These are phyloP conservation scores for Colletotrichum tropicale DNA, from an alignment of 2,329 filamentous ascomycete species.

Conservation along the genomic window DNA sequence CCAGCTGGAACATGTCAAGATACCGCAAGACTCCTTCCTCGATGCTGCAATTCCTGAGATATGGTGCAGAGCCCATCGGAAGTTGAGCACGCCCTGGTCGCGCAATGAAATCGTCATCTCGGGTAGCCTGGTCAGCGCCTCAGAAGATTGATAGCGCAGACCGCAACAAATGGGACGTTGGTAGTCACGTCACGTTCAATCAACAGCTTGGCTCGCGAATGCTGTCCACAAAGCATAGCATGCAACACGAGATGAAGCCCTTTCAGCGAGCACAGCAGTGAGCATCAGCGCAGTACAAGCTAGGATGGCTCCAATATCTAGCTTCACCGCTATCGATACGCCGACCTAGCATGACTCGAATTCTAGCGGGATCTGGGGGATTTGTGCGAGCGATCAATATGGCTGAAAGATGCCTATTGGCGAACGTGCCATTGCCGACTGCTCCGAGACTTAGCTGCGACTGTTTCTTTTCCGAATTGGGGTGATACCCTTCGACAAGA, in stretches of 20 bases:
- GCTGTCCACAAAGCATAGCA: not conserved
- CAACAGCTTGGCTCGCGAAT: constrained; percentile 6
- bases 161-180: constrained; percentile 26
- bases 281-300: constrained; percentile 39
- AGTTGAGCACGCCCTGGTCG: constrained; percentile 66
- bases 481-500: constrained; percentile 18
- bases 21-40: constrained; percentile 33
- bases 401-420: not conserved
- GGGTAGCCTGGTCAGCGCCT: constrained; percentile 60
- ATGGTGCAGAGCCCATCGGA: constrained; percentile 39
- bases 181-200: constrained; percentile 15
- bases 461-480: constrained; percentile 10
- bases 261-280: constrained; percentile 57
- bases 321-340: constrained; percentile 9
- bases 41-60: constrained; percentile 31
- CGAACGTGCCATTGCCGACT: not conserved
- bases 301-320: constrained; percentile 4
- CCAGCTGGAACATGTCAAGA: constrained; percentile 13
- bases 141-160: constrained; percentile 26
- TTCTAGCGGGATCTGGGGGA: not conserved
- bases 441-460: not conserved
- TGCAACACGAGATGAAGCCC: not conserved
- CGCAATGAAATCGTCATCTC: constrained; percentile 45
- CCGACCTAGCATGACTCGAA: not conserved
- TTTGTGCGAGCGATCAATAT: not conserved